These are phyloP conservation scores for Henningerozyma blattae DNA, from an alignment of 805 yeast genomes.

Conservation along the genomic window DNA sequence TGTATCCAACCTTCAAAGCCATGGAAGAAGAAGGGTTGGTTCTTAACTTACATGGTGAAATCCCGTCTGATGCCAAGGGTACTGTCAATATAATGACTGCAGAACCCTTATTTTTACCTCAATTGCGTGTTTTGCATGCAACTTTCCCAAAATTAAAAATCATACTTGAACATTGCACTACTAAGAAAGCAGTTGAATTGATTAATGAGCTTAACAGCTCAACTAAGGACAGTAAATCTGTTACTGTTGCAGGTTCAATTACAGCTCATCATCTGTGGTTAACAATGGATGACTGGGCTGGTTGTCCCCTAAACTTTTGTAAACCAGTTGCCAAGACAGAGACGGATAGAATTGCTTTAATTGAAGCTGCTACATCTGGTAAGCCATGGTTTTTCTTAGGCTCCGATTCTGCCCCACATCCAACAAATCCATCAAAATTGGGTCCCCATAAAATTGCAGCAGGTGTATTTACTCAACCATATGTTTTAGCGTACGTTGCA, in stretches of 20 bases:
- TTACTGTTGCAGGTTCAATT: constrained; percentile 77
- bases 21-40: constrained; percentile 72
- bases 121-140: constrained; percentile 58
- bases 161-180: constrained; percentile 89
- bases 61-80: constrained; percentile 48
- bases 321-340: constrained; percentile 97
- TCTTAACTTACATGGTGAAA: constrained; percentile 90
- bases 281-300: constrained; percentile 94
- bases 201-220: constrained; percentile 50
- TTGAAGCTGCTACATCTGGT: constrained; percentile 84
- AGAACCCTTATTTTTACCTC: constrained; percentile 86
- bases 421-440: constrained; percentile 56
- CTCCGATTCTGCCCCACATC: constrained; percentile 97
- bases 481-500: constrained; percentile 74
- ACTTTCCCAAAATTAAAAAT: constrained; percentile 83
- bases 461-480: constrained; percentile 91
- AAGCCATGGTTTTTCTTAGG: constrained; percentile 92
- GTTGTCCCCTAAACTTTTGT: constrained; percentile 88
- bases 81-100: constrained; percentile 85
- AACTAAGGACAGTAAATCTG: constrained; percentile 46
- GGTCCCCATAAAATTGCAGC: constrained; percentile 69
- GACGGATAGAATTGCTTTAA: constrained; percentile 64
- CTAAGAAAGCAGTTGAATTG: constrained; percentile 74
- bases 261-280: constrained; percentile 91
- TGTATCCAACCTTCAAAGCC: constrained; percentile 82